A percentile compares a stretch with the other conserved stretches of the same genome.
Conservation (phyloP, 352 stramenopile genomes). For the Phytophthora foliorum region DNA sequence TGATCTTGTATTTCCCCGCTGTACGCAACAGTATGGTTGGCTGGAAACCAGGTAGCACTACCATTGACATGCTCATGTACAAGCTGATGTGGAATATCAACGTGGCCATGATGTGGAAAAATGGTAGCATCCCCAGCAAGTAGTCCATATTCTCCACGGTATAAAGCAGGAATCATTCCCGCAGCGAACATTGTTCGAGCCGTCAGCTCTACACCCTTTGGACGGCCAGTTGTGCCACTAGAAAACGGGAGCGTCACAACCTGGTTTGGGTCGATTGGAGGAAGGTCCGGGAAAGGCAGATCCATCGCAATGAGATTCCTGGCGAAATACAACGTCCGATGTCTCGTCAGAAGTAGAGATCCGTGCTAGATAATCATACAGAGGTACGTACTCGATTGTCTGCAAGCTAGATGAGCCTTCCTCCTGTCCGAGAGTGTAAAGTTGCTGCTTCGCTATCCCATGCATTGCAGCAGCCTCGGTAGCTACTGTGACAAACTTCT, state of each 20-base stretch:
- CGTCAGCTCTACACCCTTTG: conserved; percentile 92
- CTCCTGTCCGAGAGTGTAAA: conserved; percentile 31
- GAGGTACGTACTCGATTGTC: conserved; percentile 38
- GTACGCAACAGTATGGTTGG: conserved; percentile 85
- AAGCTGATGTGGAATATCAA: conserved; percentile 84
- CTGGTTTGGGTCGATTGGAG: conserved; percentile 27
- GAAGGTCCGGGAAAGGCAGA: conserved; percentile 22
- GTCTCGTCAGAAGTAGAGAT: conserved; percentile 1
- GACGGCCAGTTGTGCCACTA: conserved; percentile 90
- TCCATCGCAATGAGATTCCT: conserved; percentile 28
- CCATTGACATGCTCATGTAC: conserved; percentile 79
- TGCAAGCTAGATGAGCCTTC: conserved; percentile 5
- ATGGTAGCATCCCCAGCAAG: conserved; percentile 82
- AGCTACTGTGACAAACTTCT: conserved; percentile 26
- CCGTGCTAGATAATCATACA: neutral
- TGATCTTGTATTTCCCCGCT: conserved; percentile 66
- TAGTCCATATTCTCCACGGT: conserved; percentile 54
- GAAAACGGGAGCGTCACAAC: conserved; percentile 85
- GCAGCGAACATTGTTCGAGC: conserved; percentile 84
- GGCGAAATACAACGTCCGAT: neutral
- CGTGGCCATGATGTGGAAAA: conserved; percentile 96
- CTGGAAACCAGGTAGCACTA: conserved; percentile 93
- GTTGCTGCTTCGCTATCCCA: conserved; percentile 11
- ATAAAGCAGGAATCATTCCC: conserved; percentile 60
- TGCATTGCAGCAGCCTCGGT: conserved; percentile 24